A percentile compares a stretch with the other conserved stretches of the same genome.
These are phyloP conservation scores for Graphiopsis chlorocephala DNA, from an alignment of 2,329 filamentous ascomycete species.

Conservation along the genomic window DNA sequence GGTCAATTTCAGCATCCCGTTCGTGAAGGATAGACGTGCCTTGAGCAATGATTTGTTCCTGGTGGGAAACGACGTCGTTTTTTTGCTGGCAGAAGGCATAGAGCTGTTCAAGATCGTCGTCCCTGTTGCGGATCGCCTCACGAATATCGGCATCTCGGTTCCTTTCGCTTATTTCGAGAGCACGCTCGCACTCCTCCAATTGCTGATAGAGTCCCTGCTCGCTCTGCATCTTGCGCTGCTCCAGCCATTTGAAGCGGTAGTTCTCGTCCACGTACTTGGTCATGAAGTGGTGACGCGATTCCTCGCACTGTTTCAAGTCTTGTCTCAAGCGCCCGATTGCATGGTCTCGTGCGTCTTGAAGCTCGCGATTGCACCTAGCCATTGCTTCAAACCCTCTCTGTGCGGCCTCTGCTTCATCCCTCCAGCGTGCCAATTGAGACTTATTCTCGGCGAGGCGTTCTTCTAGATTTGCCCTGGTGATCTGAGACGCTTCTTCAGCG, in stretches of 20 bases:
- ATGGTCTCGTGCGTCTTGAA: background rate
- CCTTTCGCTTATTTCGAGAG: background rate
- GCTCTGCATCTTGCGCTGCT: constrained; percentile 9
- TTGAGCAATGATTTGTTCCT: constrained; percentile 11
- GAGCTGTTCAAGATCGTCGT: constrained; percentile 11
- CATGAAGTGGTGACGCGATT: constrained; percentile 15
- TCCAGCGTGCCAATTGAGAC: background rate
- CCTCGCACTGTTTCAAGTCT: constrained; percentile 8
- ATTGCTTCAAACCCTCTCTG: background rate
- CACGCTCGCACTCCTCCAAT: background rate
- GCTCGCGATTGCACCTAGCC: constrained; percentile 2
- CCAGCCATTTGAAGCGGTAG: constrained; percentile 14
- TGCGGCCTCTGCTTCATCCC: background rate
- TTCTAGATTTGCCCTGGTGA: background rate
- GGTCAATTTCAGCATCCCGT: constrained; percentile 10
- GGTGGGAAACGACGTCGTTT: background rate
- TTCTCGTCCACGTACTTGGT: constrained; percentile 14
- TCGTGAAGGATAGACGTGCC: constrained; percentile 8
- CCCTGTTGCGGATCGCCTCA: background rate
- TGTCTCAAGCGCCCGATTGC: background rate
- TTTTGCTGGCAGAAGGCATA: constrained; percentile 6
- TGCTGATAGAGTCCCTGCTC: background rate
- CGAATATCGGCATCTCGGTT: background rate
- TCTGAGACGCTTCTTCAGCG: background rate
- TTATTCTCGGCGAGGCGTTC: background rate